phyloP scores from a whole-genome alignment of 106 monocot genomes.

The Dendrobium officinale region DNA sequence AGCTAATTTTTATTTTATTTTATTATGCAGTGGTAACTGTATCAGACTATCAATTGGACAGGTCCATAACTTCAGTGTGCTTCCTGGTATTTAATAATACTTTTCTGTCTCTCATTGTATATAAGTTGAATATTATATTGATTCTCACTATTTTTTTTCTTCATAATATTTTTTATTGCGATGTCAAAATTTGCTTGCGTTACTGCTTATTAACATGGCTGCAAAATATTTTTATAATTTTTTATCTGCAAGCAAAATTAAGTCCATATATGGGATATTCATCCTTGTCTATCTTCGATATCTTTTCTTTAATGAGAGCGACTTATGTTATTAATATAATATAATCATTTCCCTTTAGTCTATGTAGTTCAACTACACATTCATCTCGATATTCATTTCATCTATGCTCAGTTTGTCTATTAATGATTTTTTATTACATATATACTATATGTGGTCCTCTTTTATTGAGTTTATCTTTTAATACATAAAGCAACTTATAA shows the following conservation, averaged over 20 bases:
- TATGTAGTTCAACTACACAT: too few relatives aligned
- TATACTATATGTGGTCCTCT: too few relatives aligned
- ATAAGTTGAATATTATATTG: background rate
- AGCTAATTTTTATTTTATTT: background rate
- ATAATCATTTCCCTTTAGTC: too few relatives aligned
- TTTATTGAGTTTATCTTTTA: too few relatives aligned
- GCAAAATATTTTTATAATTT: background rate
- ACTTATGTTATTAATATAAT: too few relatives aligned
- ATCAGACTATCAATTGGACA: slow-evolving; percentile 21
- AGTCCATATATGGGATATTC: background rate
- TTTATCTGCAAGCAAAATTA: background rate
- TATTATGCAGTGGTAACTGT: slow-evolving; percentile 18
- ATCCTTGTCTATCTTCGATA: too few relatives aligned
- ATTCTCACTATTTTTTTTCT: background rate
- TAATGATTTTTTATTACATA: too few relatives aligned
- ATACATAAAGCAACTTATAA: too few relatives aligned
- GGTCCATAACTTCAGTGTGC: slow-evolving; percentile 37
- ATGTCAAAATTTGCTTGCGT: background rate
- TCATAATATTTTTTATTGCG: background rate
- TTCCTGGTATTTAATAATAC: slow-evolving; percentile 57
- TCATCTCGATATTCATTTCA: too few relatives aligned
- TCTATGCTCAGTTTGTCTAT: too few relatives aligned
- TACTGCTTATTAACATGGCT: background rate
- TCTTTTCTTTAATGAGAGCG: too few relatives aligned
- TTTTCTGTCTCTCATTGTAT: background rate